Evolutionary conservation across 2,329 filamentous ascomycete genomes (phyloP).

Genomic region (Ciborinia camelliae): DNA sequence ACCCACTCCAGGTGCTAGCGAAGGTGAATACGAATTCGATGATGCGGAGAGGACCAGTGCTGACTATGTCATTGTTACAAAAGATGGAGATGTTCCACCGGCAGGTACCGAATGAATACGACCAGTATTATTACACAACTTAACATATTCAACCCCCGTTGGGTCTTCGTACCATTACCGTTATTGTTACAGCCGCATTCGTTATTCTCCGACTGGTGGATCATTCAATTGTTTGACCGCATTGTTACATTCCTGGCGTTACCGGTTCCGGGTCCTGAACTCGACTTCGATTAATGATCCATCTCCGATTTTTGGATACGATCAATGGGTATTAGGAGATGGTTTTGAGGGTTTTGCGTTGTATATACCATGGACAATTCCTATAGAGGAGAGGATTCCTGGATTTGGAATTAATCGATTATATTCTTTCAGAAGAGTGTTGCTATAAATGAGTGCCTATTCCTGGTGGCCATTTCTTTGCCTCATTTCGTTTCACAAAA

Average conservation of each 20-base stretch:
- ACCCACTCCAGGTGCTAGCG: conserved; percentile 38
- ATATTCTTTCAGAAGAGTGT: neutral
- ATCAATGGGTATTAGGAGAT: conserved; percentile 22
- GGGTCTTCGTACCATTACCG: conserved; percentile 4
- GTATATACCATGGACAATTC: conserved; percentile 33
- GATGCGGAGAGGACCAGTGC: conserved; percentile 25
- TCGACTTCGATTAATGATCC: conserved; percentile 5
- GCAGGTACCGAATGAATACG: conserved; percentile 17
- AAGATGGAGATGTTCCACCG: conserved; percentile 31
- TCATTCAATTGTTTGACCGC: conserved; percentile 15
- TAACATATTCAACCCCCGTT: neutral
- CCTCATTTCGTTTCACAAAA: neutral
- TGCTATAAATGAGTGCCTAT: neutral
- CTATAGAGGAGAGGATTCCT: conserved; percentile 21
- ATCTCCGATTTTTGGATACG: conserved; percentile 19
- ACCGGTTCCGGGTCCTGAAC: conserved; percentile 8
- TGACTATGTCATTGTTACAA: conserved; percentile 25
- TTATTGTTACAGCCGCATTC: conserved; percentile 6
- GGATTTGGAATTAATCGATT: conserved; percentile 13
- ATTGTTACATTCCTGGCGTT: conserved; percentile 16
- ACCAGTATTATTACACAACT: conserved; percentile 12
- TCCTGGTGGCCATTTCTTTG: neutral
- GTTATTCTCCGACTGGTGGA: conserved; percentile 16
- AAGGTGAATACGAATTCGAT: conserved; percentile 38
- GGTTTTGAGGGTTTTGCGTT: conserved; percentile 21